These are phyloP conservation scores for Spizellomyces punctatus DNA, from an alignment of 192 early-diverging fungal species.

Conservation along the genomic window DNA sequence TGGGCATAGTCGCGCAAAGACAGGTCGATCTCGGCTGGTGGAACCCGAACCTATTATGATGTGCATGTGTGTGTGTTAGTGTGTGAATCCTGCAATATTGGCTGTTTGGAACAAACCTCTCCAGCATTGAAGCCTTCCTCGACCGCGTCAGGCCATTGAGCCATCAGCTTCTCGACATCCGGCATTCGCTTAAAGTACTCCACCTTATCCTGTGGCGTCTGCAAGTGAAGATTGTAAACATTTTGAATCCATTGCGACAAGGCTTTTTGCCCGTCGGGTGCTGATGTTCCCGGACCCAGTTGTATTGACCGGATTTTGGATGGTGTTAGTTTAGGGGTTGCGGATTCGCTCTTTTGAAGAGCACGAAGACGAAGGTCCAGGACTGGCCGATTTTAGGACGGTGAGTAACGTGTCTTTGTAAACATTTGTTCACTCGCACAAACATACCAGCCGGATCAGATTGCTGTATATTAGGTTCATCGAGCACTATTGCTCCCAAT, in stretches of 20 bases:
- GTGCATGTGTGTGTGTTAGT: background rate
- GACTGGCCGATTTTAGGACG: constrained; percentile 29
- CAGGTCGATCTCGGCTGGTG: constrained; percentile 53
- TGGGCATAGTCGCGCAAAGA: constrained; percentile 43
- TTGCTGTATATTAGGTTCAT: constrained; percentile 54
- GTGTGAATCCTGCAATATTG: too few relatives aligned
- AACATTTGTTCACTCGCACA: background rate
- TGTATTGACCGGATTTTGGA: constrained; percentile 44
- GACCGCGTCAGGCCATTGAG: constrained; percentile 55
- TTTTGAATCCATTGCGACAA: constrained; percentile 54
- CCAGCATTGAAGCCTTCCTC: constrained; percentile 47
- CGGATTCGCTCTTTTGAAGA: constrained; percentile 37
- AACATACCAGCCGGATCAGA: constrained; percentile 54
- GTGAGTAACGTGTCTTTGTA: background rate
- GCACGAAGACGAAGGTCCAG: constrained; percentile 55
- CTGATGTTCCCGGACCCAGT: background rate
- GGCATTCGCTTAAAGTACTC: constrained; percentile 51
- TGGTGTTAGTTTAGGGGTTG: constrained; percentile 25
- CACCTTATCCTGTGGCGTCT: constrained; percentile 40
- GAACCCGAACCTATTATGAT: constrained; percentile 40
- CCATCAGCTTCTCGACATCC: constrained; percentile 59
- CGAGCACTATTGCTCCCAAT: constrained; percentile 50
- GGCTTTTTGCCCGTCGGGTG: constrained; percentile 28
- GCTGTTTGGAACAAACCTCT: background rate
- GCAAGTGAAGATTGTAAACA: constrained; percentile 45